Evolutionary conservation across 225 moss, liverwort and hornwort genomes (phyloP), one percentile per base, ranked within the genome.

Genomic region (Bryum argenteum): DNA sequence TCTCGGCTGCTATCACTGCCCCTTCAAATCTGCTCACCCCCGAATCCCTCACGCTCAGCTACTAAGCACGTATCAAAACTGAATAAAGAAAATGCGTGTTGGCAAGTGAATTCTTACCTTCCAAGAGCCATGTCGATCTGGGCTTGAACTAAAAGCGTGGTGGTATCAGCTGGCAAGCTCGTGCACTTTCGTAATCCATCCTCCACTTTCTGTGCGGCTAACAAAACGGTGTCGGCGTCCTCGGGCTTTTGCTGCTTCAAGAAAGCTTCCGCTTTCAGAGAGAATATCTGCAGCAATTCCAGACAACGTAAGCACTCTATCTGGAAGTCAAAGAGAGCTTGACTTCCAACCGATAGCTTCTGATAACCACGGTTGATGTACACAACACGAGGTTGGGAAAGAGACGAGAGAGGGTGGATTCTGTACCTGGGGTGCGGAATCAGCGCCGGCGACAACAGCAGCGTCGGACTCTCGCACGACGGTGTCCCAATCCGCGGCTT

Each of bases 91-190:
- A n/a, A n/a, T 28, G 28, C 33, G 33, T 33, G 33, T 33, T 33
- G 33, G 33, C 7, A n/a, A n/a, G 5, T 33, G 33, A 33, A 33
- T 33, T 47, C 2, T 28, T 79, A 88, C 81, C 93, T 96, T 87
- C 96, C 96, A 60, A 96, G 81, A 24, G 93, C 89, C 93, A 96
- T 86, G 71, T 93, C 96, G 17, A 96, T 64, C 67, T 91, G 85
- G 18, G 93, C 91, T 81, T 96, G 96, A 66, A 96, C 89, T 21
- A 93, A 74, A 47, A 93, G 87, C 4, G 91, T 91, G 55, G 84
- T 87, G 9, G 82, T 87, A 53, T 88, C 84, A 24, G 88, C 90
- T 10, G 83, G 81, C 45, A 91, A 58, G 20, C 83, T 85, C 33
- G 96, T 84, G 71, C 82, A 71, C 58, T 71, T 87, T 54, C 89